Percentiles rank a stretch among this genome's conserved stretches.
phyloP scores from a whole-genome alignment of 169 alveolate genomes.

The Cryptosporidium ubiquitum region DNA sequence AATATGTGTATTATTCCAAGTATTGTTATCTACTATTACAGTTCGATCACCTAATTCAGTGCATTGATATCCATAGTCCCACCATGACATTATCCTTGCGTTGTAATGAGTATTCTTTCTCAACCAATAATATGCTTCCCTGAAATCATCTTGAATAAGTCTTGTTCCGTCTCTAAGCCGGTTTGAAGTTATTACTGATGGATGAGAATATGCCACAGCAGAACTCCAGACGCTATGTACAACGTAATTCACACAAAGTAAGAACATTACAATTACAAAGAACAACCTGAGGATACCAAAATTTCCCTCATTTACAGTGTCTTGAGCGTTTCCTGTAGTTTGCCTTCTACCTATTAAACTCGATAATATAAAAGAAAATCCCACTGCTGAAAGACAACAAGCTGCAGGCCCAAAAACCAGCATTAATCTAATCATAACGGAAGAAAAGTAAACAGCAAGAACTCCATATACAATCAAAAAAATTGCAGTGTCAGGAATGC shows the following conservation, averaged over 20 bases:
- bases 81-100: conserved; percentile 96
- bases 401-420: conserved; percentile 94
- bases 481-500: conserved; percentile 89
- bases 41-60: conserved; percentile 96
- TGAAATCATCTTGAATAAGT: conserved; percentile 95
- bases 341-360: conserved; percentile 70
- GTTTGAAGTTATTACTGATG: conserved; percentile 90
- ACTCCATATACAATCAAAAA: conserved; percentile 92
- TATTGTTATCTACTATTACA: conserved; percentile 97
- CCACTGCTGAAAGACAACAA: conserved; percentile 93
- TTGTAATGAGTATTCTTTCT: conserved; percentile 93
- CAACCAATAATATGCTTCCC: conserved; percentile 98
- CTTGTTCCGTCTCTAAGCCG: conserved; percentile 87
- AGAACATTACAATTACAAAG: conserved; percentile 53
- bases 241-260: conserved; percentile 81
- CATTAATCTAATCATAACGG: conserved; percentile 97
- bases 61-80: conserved; percentile 99
- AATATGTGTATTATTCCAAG: conserved; percentile 97
- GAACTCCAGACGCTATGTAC: conserved; percentile 92
- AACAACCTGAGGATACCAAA: neutral
- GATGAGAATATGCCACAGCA: conserved; percentile 92
- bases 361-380: conserved; percentile 88
- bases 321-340: neutral
- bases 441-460: conserved; percentile 93
- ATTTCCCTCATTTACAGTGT: conserved; percentile 37